Evolutionary conservation across 306 rosid species (phyloP).

Genomic region (Cucurbita ficifolia): DNA sequence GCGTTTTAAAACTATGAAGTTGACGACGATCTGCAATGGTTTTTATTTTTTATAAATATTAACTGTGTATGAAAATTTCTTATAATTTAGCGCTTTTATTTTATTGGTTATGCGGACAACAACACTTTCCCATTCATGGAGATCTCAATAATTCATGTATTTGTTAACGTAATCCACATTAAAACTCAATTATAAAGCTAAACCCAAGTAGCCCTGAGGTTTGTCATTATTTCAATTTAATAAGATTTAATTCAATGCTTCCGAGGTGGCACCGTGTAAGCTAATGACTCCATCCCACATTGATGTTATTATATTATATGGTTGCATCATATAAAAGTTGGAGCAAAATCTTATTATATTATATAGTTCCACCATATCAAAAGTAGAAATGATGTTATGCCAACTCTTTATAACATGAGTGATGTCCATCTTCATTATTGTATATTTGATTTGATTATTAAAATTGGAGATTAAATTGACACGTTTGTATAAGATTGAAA

Average conservation of each 20-base stretch:
- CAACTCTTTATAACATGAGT: background rate
- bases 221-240: background rate
- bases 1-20: too few relatives aligned
- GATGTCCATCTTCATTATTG: too few relatives aligned
- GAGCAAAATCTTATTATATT: background rate
- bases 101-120: slow-evolving; percentile 2
- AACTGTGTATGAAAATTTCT: too few relatives aligned
- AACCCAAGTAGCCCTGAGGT: background rate
- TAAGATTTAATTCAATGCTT: background rate
- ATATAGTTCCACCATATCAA: background rate
- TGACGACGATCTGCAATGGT: too few relatives aligned
- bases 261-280: background rate
- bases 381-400: background rate
- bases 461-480: too few relatives aligned
- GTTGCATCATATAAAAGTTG: background rate
- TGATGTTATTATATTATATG: background rate
- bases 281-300: background rate
- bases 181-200: background rate
- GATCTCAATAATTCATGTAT: background rate
- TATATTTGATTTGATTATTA: too few relatives aligned
- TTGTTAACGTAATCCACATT: background rate
- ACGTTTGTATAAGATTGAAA: too few relatives aligned
- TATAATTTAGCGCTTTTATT: too few relatives aligned
- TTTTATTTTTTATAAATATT: too few relatives aligned
- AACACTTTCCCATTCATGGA: background rate